Conservation (phyloP, 352 stramenopile species). For the Globisporangium okanoganense region DNA sequence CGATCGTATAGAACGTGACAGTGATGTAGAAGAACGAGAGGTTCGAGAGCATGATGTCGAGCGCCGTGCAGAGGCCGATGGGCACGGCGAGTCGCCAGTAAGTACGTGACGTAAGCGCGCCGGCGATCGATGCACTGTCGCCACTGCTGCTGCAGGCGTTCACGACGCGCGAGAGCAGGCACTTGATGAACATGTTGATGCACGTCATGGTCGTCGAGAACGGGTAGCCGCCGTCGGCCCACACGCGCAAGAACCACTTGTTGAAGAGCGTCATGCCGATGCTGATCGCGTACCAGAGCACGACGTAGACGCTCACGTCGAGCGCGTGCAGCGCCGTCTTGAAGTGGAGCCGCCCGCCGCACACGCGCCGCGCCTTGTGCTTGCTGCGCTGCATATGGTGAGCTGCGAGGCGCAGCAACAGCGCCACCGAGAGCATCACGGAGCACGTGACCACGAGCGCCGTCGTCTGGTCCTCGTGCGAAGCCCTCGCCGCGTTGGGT, state of each 20-base stretch:
- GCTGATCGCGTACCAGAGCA: constrained; percentile 81
- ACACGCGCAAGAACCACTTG: constrained; percentile 81
- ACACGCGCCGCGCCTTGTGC: constrained; percentile 16
- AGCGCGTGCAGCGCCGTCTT: constrained; percentile 41
- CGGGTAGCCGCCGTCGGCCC: constrained; percentile 59
- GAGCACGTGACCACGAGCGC: constrained; percentile 55
- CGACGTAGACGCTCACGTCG: constrained; percentile 66
- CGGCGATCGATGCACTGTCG: constrained; percentile 8
- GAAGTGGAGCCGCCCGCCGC: constrained; percentile 20
- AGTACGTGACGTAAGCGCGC: constrained; percentile 24
- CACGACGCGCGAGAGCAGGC: constrained; percentile 50
- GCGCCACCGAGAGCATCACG: constrained; percentile 52
- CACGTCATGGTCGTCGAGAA: constrained; percentile 78
- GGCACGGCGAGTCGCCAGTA: constrained; percentile 75
- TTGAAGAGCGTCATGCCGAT: constrained; percentile 86
- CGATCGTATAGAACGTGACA: constrained; percentile 84
- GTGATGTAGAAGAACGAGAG: constrained; percentile 85
- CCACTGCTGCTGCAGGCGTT: constrained; percentile 33
- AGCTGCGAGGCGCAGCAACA: constrained; percentile 35
- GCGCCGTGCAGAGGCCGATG: constrained; percentile 74
- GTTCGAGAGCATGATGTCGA: constrained; percentile 84
- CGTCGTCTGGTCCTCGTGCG: constrained; percentile 42
- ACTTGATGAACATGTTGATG: constrained; percentile 81
- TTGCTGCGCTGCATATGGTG: constrained; percentile 30
- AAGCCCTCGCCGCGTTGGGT: not conserved